Evolutionary conservation across 2,329 filamentous ascomycete species (phyloP), one percentile per base, ranked within the genome.

Genomic region (Pseudogymnoascus sp.): DNA sequence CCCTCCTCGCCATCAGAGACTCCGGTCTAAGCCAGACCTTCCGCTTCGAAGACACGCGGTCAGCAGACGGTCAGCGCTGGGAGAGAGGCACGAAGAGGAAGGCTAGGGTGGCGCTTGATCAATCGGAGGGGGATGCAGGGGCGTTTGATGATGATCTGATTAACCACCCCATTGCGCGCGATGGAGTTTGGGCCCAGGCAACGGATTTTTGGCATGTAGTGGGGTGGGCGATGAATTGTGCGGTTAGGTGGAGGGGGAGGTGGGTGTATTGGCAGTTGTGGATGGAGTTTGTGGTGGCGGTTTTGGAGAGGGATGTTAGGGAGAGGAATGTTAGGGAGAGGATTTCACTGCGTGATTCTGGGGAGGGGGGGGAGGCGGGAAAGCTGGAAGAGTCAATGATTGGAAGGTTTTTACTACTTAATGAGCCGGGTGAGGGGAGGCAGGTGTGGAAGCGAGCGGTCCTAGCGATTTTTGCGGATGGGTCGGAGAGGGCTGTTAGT

Each of bases 161-260:
- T 36, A 77, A 79, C 42, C 80, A 83, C 5, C 78, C 80, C 8
- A 78, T 91, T 62, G 86, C 87, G 1, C 82, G 83, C 59, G 77
- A 81, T 12, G 80, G 85, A 45, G 65, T 97, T 1, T 96, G 89
- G 84, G 77, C 77, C 13, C 82, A 84, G n/a, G 89, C 88, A 0
- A 86, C 89, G 64, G 90, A 96, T 71, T 95, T 97, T 69, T 99
- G 94, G 91, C 83, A 86, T 42, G 83, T 90, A 0, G 82, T 94
- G 0, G 94, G 93, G 3, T 97, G 94, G 94, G 88, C 90, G 0
- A 92, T 97, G 73, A 94, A 93, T 71, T 97, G 93, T 76, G 92
- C 90, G 60, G 81, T 88, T 1, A 73, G 82, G 33, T 80, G 93
- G 67, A 85, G 85, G 1, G 80, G 82, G 40, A 82, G 93, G 18